Evolutionary conservation across 2,329 filamentous ascomycete species (phyloP).

Genomic region (Lachnum nothofagi): DNA sequence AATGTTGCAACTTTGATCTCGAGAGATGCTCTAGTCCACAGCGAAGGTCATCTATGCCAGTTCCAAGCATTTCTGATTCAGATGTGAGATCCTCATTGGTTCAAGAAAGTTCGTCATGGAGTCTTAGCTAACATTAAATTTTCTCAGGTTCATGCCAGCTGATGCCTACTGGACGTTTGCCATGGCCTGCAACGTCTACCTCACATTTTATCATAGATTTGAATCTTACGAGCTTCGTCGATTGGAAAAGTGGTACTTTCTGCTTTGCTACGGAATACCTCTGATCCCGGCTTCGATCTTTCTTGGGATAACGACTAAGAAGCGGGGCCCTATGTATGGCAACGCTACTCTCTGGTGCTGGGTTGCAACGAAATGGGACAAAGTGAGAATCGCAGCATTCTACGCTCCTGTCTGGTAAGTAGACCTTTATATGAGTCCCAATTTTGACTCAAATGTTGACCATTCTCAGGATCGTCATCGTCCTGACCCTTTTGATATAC

Average conservation of each 20-base stretch:
- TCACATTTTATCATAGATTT: slow-evolving; percentile 74
- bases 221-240: slow-evolving; percentile 57
- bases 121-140: not conserved
- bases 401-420: slow-evolving; percentile 67
- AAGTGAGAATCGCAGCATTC: slow-evolving; percentile 68
- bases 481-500: slow-evolving; percentile 61
- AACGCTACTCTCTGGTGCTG: slow-evolving; percentile 78
- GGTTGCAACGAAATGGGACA: slow-evolving; percentile 62
- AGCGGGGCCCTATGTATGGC: slow-evolving; percentile 61
- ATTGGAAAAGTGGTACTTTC: slow-evolving; percentile 66
- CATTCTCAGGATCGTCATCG: slow-evolving; percentile 51
- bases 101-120: not conserved
- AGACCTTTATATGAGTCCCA: not conserved
- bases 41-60: slow-evolving; percentile 45
- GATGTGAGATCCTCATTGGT: slow-evolving; percentile 56
- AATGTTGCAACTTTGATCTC: slow-evolving; percentile 74
- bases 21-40: slow-evolving; percentile 47
- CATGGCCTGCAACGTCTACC: slow-evolving; percentile 79
- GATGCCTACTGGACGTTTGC: slow-evolving; percentile 73
- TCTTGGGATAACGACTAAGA: slow-evolving; percentile 55
- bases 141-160: slow-evolving; percentile 66
- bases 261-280: slow-evolving; percentile 68
- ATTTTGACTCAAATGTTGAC: slow-evolving; percentile 4
- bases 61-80: slow-evolving; percentile 77
- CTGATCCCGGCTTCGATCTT: slow-evolving; percentile 64